Conservation (phyloP, 2,329 filamentous ascomycete species). For the Sporothrix euskadiensis region DNA sequence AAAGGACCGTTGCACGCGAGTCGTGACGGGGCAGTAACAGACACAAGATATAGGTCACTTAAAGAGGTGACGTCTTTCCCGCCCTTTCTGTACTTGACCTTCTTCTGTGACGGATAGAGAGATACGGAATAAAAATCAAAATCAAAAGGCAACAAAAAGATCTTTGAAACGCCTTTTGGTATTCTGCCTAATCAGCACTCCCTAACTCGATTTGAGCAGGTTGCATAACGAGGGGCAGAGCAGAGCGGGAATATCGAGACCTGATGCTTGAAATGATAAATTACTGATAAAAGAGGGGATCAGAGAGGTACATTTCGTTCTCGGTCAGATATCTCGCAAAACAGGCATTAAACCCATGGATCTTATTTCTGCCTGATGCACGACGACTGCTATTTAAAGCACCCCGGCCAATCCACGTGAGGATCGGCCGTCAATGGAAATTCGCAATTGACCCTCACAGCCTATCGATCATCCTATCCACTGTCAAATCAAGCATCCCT, state of each 20-base stretch:
- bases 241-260: neutral
- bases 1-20: neutral
- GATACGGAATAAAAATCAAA: neutral
- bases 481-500: neutral
- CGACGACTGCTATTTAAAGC: neutral
- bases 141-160: neutral
- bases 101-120: neutral
- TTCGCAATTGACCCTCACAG: neutral
- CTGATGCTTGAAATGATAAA: too few species aligned
- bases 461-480: neutral
- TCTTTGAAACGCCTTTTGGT: neutral
- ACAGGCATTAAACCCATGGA: neutral
- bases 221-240: neutral
- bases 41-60: neutral
- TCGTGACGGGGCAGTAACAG: neutral
- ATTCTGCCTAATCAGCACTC: conserved; percentile 9
- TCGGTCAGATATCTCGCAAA: neutral
- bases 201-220: conserved; percentile 5
- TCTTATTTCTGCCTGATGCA: neutral
- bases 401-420: neutral
- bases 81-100: neutral
- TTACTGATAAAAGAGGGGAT: neutral
- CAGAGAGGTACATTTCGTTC: neutral
- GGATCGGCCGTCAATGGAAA: neutral
- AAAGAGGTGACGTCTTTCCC: conserved; percentile 6